phyloP scores from a whole-genome alignment of 164 flowering plant genomes.

The Amborella trichopoda region DNA sequence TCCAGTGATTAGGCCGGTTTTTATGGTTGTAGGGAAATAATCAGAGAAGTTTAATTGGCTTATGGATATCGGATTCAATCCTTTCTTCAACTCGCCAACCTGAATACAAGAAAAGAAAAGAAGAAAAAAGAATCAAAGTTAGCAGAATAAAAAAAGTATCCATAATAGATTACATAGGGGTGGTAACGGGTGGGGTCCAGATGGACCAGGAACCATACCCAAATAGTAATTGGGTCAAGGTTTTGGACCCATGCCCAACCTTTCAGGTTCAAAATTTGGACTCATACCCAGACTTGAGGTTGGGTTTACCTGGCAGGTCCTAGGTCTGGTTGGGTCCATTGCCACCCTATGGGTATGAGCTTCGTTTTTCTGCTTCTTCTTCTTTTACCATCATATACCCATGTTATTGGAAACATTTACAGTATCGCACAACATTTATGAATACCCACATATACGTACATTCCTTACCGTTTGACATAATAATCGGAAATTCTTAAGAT shows the following conservation, averaged over 20 bases:
- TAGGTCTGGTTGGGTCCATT: too few species aligned
- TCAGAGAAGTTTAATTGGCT: constrained; percentile 30
- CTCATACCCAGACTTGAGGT: not conserved
- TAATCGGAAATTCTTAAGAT: too few species aligned
- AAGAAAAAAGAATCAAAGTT: not conserved
- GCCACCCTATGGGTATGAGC: too few species aligned
- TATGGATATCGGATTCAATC: constrained; percentile 57
- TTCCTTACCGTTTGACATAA: too few species aligned
- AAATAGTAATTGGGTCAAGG: not conserved
- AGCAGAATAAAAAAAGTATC: not conserved
- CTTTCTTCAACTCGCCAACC: constrained; percentile 71
- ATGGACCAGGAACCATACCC: not conserved
- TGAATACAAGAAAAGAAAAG: constrained; percentile 10
- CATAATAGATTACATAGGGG: not conserved
- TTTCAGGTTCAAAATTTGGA: too few species aligned
- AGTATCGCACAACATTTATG: too few species aligned
- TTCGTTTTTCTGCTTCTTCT: too few species aligned
- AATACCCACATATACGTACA: too few species aligned
- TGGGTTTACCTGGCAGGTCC: not conserved
- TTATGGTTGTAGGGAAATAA: constrained; percentile 27
- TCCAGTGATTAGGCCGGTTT: constrained; percentile 58
- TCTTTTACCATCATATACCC: too few species aligned
- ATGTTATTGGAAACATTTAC: too few species aligned
- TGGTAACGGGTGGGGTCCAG: not conserved
- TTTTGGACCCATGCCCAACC: too few species aligned